These are phyloP conservation scores for Parasarocladium wereldwijsianum DNA, from an alignment of 2,329 filamentous ascomycete genomes.

Conservation along the genomic window DNA sequence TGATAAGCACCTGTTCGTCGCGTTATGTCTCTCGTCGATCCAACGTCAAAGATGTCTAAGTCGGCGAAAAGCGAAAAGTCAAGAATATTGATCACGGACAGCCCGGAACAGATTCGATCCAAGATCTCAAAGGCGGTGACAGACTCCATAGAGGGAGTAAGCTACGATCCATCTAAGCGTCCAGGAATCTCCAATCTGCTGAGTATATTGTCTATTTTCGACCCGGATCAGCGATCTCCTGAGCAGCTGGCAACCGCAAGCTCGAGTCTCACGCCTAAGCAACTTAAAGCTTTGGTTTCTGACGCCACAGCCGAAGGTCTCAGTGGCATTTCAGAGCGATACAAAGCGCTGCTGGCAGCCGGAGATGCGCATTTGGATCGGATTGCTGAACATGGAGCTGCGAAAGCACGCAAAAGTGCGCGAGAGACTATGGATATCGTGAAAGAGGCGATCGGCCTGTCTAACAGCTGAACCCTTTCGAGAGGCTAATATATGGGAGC, in stretches of 20 bases:
- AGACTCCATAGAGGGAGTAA: constrained; percentile 51
- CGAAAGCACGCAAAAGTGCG: constrained; percentile 47
- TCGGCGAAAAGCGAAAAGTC: constrained; percentile 58
- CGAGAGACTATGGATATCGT: constrained; percentile 40
- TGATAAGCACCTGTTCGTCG: constrained; percentile 57
- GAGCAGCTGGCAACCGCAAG: constrained; percentile 24
- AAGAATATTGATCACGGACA: constrained; percentile 71
- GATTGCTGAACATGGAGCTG: constrained; percentile 42
- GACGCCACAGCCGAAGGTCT: constrained; percentile 40
- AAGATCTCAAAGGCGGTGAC: constrained; percentile 68
- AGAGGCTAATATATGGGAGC: constrained; percentile 1
- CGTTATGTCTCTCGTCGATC: constrained; percentile 77
- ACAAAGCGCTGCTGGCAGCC: constrained; percentile 31
- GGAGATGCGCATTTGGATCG: constrained; percentile 38
- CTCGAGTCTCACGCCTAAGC: constrained; percentile 19
- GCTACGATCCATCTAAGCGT: constrained; percentile 53
- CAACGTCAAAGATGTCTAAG: constrained; percentile 86
- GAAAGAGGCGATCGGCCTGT: constrained; percentile 35
- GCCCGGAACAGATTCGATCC: constrained; percentile 41
- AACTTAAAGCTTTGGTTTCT: constrained; percentile 38
- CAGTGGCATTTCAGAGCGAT: constrained; percentile 39
- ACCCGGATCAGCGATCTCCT: constrained; percentile 24
- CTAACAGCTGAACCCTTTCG: constrained; percentile 4
- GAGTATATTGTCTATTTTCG: constrained; percentile 61
- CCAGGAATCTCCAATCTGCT: constrained; percentile 84